These are phyloP conservation scores for Trichocladium antarcticum DNA, from an alignment of 495 filamentous ascomycete genomes.

Conservation along the genomic window DNA sequence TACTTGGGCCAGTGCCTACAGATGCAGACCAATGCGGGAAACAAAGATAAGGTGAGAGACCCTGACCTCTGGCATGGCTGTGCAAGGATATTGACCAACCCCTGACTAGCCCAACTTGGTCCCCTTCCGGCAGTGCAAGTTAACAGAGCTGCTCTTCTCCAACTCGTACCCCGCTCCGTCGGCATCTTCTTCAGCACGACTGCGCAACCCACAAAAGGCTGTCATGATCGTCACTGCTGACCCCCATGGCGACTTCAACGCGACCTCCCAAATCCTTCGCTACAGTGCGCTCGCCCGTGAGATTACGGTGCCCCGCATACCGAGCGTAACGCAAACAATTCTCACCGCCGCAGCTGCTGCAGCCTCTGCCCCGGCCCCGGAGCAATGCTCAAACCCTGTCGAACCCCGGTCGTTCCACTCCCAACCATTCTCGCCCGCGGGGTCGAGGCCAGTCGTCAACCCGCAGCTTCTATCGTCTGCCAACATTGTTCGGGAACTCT, in stretches of 20 bases:
- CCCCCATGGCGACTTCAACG: slow-evolving; percentile 87
- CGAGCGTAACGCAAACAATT: slow-evolving; percentile 51
- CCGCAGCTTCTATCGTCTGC: slow-evolving; percentile 16
- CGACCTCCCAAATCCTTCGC: slow-evolving; percentile 88
- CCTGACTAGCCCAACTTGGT: slow-evolving; percentile 57
- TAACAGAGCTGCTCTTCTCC: slow-evolving; percentile 91
- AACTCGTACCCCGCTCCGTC: slow-evolving; percentile 75
- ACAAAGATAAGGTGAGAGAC: slow-evolving; percentile 56
- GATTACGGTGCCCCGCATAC: slow-evolving; percentile 81
- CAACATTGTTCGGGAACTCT: slow-evolving; percentile 21
- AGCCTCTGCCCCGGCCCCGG: slow-evolving; percentile 11
- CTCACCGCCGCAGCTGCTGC: slow-evolving; percentile 10
- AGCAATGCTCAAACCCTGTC: slow-evolving; percentile 25
- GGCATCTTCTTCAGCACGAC: slow-evolving; percentile 30
- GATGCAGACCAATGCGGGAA: slow-evolving; percentile 74
- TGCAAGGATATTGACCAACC: slow-evolving; percentile 14
- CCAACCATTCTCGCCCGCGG: slow-evolving; percentile 33
- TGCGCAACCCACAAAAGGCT: slow-evolving; percentile 62
- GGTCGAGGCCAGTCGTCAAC: slow-evolving; percentile 26
- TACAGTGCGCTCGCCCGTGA: slow-evolving; percentile 91
- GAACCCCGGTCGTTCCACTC: slow-evolving; percentile 25
- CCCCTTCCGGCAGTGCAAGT: slow-evolving; percentile 89
- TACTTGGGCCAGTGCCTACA: slow-evolving; percentile 95
- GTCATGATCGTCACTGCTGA: slow-evolving; percentile 97
- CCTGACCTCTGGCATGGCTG: background rate